phyloP scores from a whole-genome alignment of 345 rosid species.

The Citrus glauca region DNA sequence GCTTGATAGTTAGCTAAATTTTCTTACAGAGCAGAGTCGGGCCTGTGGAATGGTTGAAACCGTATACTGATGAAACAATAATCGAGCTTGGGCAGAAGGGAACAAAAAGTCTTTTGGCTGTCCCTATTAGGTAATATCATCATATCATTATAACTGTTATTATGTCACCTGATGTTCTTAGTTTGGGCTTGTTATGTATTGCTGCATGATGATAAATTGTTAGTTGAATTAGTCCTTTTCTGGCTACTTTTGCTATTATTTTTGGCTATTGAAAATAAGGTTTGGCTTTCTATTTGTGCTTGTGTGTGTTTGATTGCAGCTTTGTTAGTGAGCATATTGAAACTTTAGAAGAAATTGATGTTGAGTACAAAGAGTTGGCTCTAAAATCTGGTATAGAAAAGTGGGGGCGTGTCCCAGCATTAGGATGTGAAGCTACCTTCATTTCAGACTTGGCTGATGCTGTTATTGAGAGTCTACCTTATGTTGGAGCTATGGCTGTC shows the following conservation, averaged over 20 bases:
- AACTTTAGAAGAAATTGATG: slow-evolving; percentile 97
- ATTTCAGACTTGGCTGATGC: slow-evolving; percentile 98
- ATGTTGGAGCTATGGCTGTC: slow-evolving; percentile 98
- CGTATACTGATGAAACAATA: slow-evolving; percentile 97
- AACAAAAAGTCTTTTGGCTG: slow-evolving; percentile 81
- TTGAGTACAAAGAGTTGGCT: slow-evolving; percentile 94
- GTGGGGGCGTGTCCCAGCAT: slow-evolving; percentile 97
- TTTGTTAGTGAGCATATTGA: slow-evolving; percentile 99
- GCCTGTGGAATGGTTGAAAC: slow-evolving; percentile 99
- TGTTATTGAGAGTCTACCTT: slow-evolving; percentile 92
- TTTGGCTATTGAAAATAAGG: neutral
- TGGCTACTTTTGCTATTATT: neutral
- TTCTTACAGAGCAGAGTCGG: slow-evolving; percentile 95
- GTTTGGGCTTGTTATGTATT: neutral
- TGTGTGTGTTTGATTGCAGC: slow-evolving; percentile 35
- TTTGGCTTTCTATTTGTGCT: neutral
- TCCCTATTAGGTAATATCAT: slow-evolving; percentile 73
- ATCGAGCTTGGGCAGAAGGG: slow-evolving; percentile 85
- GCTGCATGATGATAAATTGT: slow-evolving; percentile 6
- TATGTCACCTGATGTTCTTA: neutral
- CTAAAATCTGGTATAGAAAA: slow-evolving; percentile 82
- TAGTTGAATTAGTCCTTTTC: neutral
- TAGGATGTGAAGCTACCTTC: slow-evolving; percentile 91
- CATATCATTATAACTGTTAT: neutral
- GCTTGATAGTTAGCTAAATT: slow-evolving; percentile 21